Evolutionary conservation across 1,139 yeast species (phyloP).

Genomic region (Zygoascus sp.): DNA sequence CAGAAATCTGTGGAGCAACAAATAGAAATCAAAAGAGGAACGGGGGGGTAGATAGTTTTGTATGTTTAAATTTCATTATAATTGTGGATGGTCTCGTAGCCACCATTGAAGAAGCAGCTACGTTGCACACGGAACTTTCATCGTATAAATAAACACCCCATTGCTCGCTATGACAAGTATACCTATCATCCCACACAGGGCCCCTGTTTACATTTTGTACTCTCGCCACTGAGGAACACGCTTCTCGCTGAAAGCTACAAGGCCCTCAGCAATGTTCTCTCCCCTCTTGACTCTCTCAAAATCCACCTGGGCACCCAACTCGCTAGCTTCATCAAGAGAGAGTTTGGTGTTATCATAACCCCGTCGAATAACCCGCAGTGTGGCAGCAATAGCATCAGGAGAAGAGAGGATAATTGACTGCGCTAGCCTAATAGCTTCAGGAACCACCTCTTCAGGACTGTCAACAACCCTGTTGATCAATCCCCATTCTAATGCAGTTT

Average conservation of each 20-base stretch:
- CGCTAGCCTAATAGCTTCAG: conserved; percentile 30
- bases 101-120: no score
- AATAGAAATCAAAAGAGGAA: no score
- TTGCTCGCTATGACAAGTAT: no score
- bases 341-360: conserved; percentile 28
- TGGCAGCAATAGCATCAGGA: conserved; percentile 31
- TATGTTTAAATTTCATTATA: no score
- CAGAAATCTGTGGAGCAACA: background rate
- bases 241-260: conserved; percentile 29
- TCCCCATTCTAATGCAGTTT: conserved; percentile 31
- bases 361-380: conserved; percentile 27
- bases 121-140: no score
- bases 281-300: conserved; percentile 18
- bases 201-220: conserved; percentile 10
- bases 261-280: conserved; percentile 27
- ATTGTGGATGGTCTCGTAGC: no score
- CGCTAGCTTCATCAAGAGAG: conserved; percentile 23
- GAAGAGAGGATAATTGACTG: conserved; percentile 26
- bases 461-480: conserved; percentile 29
- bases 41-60: no score
- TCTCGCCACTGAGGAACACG: conserved; percentile 28
- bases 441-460: conserved; percentile 24
- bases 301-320: conserved; percentile 20
- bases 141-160: no score
- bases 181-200: no score